Percentiles rank a stretch among this genome's conserved stretches.
Evolutionary conservation across 1,284 basidiomycete species (phyloP).

Genomic region (Cryptococcus maquisensis): DNA sequence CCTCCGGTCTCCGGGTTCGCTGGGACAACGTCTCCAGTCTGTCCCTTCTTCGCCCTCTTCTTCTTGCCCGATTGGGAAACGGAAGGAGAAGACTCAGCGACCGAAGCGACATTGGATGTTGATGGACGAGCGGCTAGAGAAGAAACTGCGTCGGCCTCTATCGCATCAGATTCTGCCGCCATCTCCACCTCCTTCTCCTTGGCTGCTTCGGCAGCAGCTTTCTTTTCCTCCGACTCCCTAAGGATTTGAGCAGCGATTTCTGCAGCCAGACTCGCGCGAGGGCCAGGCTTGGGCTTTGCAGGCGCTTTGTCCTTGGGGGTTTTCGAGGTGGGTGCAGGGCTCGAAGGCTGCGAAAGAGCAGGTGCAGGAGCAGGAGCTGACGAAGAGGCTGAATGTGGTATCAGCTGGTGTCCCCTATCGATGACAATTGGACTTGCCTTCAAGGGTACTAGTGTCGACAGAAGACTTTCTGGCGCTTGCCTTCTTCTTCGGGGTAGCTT

Average conservation of each 20-base stretch:
- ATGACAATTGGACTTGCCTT: too few species aligned
- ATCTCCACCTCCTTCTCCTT: not conserved
- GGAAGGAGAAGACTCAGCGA: not conserved
- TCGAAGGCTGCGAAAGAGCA: not conserved
- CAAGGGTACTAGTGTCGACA: too few species aligned
- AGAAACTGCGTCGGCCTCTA: not conserved
- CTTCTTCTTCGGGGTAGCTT: too few species aligned
- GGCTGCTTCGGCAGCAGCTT: not conserved
- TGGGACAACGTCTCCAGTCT: too few species aligned
- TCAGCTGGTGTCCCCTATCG: too few species aligned
- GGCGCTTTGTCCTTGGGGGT: not conserved
- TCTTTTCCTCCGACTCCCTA: not conserved
- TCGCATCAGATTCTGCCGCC: not conserved
- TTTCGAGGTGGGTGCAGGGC: not conserved
- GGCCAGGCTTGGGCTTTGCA: not conserved
- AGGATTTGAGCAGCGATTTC: constrained; percentile 5
- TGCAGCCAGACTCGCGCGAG: not conserved
- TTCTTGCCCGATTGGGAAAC: not conserved
- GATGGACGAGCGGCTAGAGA: not conserved
- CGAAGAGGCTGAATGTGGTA: not conserved
- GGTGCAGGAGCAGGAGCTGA: not conserved
- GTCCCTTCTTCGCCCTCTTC: not conserved
- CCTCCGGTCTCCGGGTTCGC: not conserved
- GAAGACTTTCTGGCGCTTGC: too few species aligned
- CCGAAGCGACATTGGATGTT: not conserved